Conservation (phyloP, 192 early-diverging fungal genomes). For the Thamnidium elegans region DNA sequence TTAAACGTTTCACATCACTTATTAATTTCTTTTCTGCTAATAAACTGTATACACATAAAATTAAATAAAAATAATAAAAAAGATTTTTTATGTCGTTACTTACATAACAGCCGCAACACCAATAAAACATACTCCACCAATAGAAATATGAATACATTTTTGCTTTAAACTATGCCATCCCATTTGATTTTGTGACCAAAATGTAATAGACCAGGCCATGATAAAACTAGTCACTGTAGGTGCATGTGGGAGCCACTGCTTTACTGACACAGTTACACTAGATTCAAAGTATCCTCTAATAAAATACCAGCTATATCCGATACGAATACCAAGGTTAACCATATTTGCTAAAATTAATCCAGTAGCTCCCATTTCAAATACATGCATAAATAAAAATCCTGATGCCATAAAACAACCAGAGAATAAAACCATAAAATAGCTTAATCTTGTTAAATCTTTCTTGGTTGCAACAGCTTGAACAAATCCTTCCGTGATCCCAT, state of each 20-base stretch:
- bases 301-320: conserved; percentile 68
- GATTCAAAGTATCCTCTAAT: conserved; percentile 56
- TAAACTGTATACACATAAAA: no score
- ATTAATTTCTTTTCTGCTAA: no score
- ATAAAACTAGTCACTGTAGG: conserved; percentile 46
- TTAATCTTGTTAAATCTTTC: conserved; percentile 57
- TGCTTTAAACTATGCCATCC: conserved; percentile 52
- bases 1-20: no score
- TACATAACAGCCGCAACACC: conserved; percentile 43
- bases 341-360: conserved; percentile 87
- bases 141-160: conserved; percentile 51
- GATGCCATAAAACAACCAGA: conserved; percentile 64
- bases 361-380: conserved; percentile 60
- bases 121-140: conserved; percentile 49
- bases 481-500: conserved; percentile 94
- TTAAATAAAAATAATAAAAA: neutral
- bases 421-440: conserved; percentile 73
- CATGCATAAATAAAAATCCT: conserved; percentile 58
- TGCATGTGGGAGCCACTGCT: conserved; percentile 42
- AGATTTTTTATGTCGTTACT: no score
- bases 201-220: conserved; percentile 50
- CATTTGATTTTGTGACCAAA: conserved; percentile 45
- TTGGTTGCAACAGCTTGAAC: conserved; percentile 81
- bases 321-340: conserved; percentile 78
- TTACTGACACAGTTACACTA: conserved; percentile 29